Base-by-base conservation (phyloP, 2,329 filamentous ascomycete genomes). In the Stachybotrys elegans region DNA sequence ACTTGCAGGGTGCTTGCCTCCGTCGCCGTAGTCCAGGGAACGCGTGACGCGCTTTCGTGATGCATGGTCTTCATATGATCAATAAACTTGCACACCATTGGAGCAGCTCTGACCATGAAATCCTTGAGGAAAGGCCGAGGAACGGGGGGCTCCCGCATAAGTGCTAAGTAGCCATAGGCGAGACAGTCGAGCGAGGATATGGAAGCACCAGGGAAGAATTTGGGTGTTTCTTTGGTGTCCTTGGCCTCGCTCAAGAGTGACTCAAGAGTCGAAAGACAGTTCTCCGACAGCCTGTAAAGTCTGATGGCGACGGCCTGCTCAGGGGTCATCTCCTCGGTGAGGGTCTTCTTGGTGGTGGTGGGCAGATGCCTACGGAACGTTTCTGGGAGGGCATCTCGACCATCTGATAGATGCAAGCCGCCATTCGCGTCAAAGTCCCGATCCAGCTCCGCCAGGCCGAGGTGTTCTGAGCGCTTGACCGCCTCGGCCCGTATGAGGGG, bases 251-350 rank as follows among this genome's bases (percentile, higher is more conserved):
- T 47, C 32, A 70, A 45, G 9, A 88, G 69, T 29, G 81, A 75
- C 43, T 82, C 76, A 14, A 96, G 61, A 1, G 89, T 86, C 25
- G 79, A 76, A 41, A 94, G 79, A 54, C 88, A 85, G 49, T 83
- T 79, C 19, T 76, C 75, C 0, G 86, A 83, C 31, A 95, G 66
- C 12, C 80, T 79, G 56, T 90, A 84, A 8, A 97, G 74, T 47
- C 83, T 78, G 65, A 97, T 94, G 39, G 83, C 78, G 22, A 81
- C 81, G 40, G 79, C 78, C 57, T 88, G 81, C 61, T 89, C 79
- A 1, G 86, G 83, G 14, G 79, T 79, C 57, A 92, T 72, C 43
- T 85, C 64, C 16, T 77, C 74, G 5, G 72, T 71, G 6, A 88
- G 69, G 0, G 80, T 82, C 51, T 76, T 76, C 48, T 75, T 78